These are phyloP conservation scores for Parastagonospora avenae DNA, from an alignment of 2,329 filamentous ascomycete genomes.

Conservation along the genomic window DNA sequence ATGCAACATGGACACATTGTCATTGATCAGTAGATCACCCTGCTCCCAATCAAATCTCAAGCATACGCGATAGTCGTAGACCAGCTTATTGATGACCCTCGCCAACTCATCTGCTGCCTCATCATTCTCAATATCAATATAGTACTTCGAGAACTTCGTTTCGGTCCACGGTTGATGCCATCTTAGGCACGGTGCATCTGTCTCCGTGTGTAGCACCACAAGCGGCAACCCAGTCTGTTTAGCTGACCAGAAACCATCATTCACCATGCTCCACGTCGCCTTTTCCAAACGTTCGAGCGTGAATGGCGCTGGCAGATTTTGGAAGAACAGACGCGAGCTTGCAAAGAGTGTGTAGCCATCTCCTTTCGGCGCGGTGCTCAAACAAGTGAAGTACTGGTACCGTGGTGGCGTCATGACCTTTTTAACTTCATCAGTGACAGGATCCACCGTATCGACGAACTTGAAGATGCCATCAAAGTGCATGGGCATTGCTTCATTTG, in stretches of 20 bases:
- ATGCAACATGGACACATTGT: conserved; percentile 57
- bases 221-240: conserved; percentile 53
- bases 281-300: conserved; percentile 45
- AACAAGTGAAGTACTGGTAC: conserved; percentile 61
- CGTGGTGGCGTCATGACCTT: conserved; percentile 39
- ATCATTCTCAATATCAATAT: conserved; percentile 51
- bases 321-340: conserved; percentile 57
- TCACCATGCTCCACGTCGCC: conserved; percentile 39
- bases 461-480: conserved; percentile 65
- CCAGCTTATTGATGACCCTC: conserved; percentile 48
- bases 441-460: conserved; percentile 47
- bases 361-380: conserved; percentile 54
- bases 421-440: conserved; percentile 50
- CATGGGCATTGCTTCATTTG: conserved; percentile 57
- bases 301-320: conserved; percentile 50
- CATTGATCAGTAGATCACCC: conserved; percentile 60
- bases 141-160: conserved; percentile 57
- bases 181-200: conserved; percentile 55
- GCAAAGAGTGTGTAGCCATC: conserved; percentile 63
- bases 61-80: conserved; percentile 58
- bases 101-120: conserved; percentile 43
- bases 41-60: conserved; percentile 60
- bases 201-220: conserved; percentile 53
- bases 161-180: conserved; percentile 63
- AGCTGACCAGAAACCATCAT: conserved; percentile 37